Evolutionary conservation across 352 stramenopile genomes (phyloP).

Genomic region (Globisporangium splendens): DNA sequence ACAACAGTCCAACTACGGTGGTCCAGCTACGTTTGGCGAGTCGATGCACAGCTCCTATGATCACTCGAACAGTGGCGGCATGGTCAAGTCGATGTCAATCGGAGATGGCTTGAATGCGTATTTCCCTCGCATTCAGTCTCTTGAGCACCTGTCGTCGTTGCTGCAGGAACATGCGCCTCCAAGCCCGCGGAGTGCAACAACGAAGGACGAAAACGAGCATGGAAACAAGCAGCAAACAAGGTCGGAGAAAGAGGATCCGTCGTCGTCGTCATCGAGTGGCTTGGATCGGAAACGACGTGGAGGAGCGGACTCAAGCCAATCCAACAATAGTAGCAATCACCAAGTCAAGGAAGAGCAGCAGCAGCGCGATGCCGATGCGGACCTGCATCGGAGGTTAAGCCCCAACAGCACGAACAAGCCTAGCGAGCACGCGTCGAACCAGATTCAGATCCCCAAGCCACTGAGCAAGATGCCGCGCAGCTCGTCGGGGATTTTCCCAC

Average conservation of each 20-base stretch:
- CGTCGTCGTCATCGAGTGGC: background rate
- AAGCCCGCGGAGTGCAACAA: conserved; percentile 25
- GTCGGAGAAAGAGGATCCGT: conserved; percentile 7
- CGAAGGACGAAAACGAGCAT: conserved; percentile 8
- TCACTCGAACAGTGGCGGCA: conserved; percentile 15
- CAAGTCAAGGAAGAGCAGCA: conserved; percentile 30
- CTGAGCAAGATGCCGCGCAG: conserved; percentile 77
- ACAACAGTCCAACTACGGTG: background rate
- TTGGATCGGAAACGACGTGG: conserved; percentile 3
- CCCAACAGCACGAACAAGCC: conserved; percentile 29
- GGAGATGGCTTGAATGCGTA: conserved; percentile 64
- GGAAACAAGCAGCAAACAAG: background rate
- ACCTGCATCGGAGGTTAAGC: conserved; percentile 33
- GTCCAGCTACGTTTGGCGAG: conserved; percentile 3
- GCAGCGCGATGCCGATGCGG: conserved; percentile 8
- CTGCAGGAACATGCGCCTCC: conserved; percentile 59
- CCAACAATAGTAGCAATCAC: background rate
- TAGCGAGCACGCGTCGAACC: conserved; percentile 35
- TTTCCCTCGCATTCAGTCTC: conserved; percentile 73
- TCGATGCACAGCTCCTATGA: conserved; percentile 17
- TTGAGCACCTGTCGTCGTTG: conserved; percentile 71
- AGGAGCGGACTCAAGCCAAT: background rate
- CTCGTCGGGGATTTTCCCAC: conserved; percentile 54
- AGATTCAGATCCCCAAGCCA: conserved; percentile 71
- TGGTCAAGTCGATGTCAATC: conserved; percentile 63